A percentile compares a stretch with the other conserved stretches of the same genome.
Conservation (phyloP, 441 rosid genomes). For the Adansonia grandidieri region DNA sequence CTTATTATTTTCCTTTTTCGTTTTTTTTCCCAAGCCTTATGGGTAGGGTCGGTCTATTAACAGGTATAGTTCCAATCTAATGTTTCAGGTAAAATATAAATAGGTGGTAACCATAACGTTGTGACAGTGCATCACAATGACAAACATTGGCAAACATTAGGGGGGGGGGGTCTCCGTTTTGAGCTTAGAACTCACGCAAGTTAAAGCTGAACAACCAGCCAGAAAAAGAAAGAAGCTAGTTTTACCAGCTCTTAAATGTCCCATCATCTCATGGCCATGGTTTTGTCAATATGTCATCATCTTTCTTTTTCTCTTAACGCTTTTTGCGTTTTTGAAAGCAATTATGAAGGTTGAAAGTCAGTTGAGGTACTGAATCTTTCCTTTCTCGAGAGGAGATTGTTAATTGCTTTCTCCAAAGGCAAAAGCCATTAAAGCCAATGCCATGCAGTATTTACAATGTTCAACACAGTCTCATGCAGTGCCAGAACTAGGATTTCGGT, state of each 20-base stretch:
- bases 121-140: neutral
- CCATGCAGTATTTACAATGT: neutral
- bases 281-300: neutral
- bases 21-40: no score
- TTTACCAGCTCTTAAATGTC: neutral
- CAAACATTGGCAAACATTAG: neutral
- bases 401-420: neutral
- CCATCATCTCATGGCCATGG: neutral
- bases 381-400: neutral
- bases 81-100: neutral
- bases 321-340: neutral
- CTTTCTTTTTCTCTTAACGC: neutral
- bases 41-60: no score
- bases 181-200: neutral
- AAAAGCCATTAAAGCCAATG: neutral
- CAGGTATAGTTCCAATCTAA: neutral
- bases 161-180: neutral
- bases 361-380: neutral
- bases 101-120: neutral
- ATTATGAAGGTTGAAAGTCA: conserved; percentile 11
- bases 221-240: neutral
- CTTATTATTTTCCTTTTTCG: no score
- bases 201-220: neutral
- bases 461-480: neutral
- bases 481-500: neutral